Evolutionary conservation across 2,329 filamentous ascomycete genomes (phyloP), one percentile per base, ranked within the genome.

Genomic region (Pseudopithomyces chartarum): DNA sequence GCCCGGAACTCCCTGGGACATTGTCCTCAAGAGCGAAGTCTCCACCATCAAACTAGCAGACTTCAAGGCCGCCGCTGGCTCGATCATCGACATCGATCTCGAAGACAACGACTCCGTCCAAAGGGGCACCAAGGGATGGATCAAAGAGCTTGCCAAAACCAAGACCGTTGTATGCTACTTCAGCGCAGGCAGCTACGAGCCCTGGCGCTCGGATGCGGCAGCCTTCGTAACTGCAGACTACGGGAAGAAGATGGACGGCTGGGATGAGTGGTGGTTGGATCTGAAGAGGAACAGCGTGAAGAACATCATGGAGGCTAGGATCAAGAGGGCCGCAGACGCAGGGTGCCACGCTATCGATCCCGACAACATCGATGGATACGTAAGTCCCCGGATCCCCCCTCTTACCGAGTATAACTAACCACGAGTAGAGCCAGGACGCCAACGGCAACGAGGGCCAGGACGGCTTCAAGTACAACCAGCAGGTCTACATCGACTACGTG

Each of bases 251-350:
- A 75, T 90, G 4, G 79, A 84, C 7, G 87, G 84, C 4, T 91
- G 88, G 88, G 84, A 82, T 55, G 89, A 91, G 78, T 80, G 78
- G 59, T 91, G 88, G 88, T 67, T 90, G 10, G 81, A 90, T 56
- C 76, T 86, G 17, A 81, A 78, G 57, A 85, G 83, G 56, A 46
- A 73, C 1, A 81, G 79, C 42, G 85, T 91, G 11, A 80, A 86
- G 10, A 74, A 76, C n/a, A 87, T 91, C 67, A 90, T 91, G 87
- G 74, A 75, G 51, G 68, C 74, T 36, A 80, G 88, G 12, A 84
- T 90, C 43, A 78, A 83, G 47, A 64, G 84, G 38, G 88, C 89
- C 0, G 75, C 75, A 17, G 60, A 78, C 13, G 88, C 88, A 72
- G 85, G 86, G 4, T 90, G 87, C 61, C 81, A 87, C 61, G 88